Evolutionary conservation across 257 asterid genomes (phyloP), one percentile per base, ranked within the genome.

Genomic region (Solanum medicagineum): DNA sequence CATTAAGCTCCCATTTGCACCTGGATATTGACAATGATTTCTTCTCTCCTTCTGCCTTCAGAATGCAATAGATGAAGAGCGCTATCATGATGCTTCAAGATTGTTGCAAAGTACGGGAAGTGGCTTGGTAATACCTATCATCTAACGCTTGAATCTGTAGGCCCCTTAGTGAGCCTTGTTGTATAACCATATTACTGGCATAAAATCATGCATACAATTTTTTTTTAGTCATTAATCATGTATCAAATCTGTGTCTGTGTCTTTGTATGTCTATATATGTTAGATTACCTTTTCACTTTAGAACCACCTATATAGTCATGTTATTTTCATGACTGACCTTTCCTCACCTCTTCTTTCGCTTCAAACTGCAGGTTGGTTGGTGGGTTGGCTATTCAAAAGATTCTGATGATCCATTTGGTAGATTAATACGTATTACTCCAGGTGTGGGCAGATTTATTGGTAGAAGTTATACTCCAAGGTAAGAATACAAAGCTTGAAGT

Each of bases 301-400:
- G 49, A 79, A 29, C 10, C 65, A 79, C 15, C 83, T 53, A 53
- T 9, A 26, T 77, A 77, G 65, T 45, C 15, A 16, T 51, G 57
- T n/a, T 73, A 26, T 51, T 5, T 79, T 73, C 54, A 70, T 20
- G 24, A 45, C 42, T 13, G 54, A 12, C 85, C 40, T 77, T 83
- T 32, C 60, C 59, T 84, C 81, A 45, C 40, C 66, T 80, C 60
- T 83, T 54, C 59, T 84, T 74, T 49, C 82, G 26, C 84, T 51
- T 54, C 47, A 79, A 79, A 79, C 65, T 87, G 86, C 91, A 96
- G 99, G 95, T 95, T 88, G 99, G 99, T 83, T 96, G 99, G 99
- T 96, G 99, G 99, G 98, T 93, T 86, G 99, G 99, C 87, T 95
- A 90, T 87, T 92, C 98, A 32, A 94, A 93, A 89, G 95, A 95